Conservation (phyloP, 176 grass and related monocot genomes). For the Luzula sylvatica region DNA sequence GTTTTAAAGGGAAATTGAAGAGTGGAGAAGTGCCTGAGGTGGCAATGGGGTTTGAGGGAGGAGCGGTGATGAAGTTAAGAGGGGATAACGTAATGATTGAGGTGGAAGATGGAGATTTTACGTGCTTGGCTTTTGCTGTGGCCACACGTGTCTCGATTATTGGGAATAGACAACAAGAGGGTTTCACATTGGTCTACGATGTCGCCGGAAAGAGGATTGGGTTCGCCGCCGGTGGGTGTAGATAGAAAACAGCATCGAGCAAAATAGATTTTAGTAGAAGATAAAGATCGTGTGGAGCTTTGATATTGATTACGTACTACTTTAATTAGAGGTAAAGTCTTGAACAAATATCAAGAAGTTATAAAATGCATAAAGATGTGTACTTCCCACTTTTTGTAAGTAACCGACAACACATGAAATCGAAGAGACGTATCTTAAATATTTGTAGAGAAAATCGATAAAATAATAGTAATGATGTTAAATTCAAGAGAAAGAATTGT, state of each 20-base stretch:
- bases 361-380: no score
- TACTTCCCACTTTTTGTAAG: no score
- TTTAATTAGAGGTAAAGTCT: no score
- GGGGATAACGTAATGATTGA: conserved; percentile 25
- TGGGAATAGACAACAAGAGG: conserved; percentile 39
- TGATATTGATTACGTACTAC: no score
- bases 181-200: conserved; percentile 29
- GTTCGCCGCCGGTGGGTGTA: conserved; percentile 21
- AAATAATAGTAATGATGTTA: no score
- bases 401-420: no score
- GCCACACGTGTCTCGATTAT: conserved; percentile 15
- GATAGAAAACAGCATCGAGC: neutral
- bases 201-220: conserved; percentile 21
- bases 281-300: no score
- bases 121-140: conserved; percentile 30
- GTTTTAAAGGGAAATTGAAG: conserved; percentile 19
- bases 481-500: no score
- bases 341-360: no score
- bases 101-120: conserved; percentile 12
- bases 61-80: conserved; percentile 20
- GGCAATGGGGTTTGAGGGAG: conserved; percentile 24
- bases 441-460: no score
- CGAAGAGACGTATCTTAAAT: no score
- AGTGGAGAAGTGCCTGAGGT: conserved; percentile 8
- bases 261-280: neutral